Percentiles rank a stretch among this genome's conserved stretches.
These are phyloP conservation scores for Kwoniella shivajii DNA, from an alignment of 1,284 basidiomycete species.

Conservation along the genomic window DNA sequence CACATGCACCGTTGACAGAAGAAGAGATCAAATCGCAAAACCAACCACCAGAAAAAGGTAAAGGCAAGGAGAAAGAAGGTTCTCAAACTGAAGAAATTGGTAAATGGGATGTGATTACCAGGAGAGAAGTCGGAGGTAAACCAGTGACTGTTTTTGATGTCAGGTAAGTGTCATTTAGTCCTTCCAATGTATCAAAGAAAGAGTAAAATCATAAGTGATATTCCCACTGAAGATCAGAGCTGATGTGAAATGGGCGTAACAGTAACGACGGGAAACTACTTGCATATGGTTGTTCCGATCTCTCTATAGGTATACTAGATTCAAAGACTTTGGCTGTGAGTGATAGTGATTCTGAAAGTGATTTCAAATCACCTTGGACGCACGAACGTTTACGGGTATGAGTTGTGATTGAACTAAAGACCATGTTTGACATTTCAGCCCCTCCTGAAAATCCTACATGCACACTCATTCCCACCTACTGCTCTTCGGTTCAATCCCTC, in stretches of 20 bases:
- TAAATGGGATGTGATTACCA: constrained; percentile 52
- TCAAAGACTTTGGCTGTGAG: constrained; percentile 74
- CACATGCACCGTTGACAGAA: constrained; percentile 21
- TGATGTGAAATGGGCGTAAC: not conserved
- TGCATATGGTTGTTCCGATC: constrained; percentile 85
- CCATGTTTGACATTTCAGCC: constrained; percentile 61
- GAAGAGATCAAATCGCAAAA: constrained; percentile 51
- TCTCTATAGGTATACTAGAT: constrained; percentile 82
- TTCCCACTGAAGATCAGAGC: not conserved
- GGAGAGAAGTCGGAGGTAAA: constrained; percentile 65
- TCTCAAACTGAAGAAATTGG: constrained; percentile 27
- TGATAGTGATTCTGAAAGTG: constrained; percentile 14
- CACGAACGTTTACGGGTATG: not conserved
- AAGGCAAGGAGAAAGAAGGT: constrained; percentile 18
- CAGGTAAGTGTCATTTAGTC: constrained; percentile 67
- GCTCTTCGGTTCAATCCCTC: constrained; percentile 83
- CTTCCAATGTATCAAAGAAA: no score
- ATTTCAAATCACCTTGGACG: no score
- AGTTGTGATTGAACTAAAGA: not conserved
- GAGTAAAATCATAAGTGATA: not conserved
- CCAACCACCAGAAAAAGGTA: constrained; percentile 60
- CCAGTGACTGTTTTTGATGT: constrained; percentile 84
- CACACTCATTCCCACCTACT: constrained; percentile 94
- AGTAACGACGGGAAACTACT: constrained; percentile 79
- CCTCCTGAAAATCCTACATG: constrained; percentile 80